These are phyloP conservation scores for Fusarium duplospermum DNA, from an alignment of 2,329 filamentous ascomycete genomes.

Conservation along the genomic window DNA sequence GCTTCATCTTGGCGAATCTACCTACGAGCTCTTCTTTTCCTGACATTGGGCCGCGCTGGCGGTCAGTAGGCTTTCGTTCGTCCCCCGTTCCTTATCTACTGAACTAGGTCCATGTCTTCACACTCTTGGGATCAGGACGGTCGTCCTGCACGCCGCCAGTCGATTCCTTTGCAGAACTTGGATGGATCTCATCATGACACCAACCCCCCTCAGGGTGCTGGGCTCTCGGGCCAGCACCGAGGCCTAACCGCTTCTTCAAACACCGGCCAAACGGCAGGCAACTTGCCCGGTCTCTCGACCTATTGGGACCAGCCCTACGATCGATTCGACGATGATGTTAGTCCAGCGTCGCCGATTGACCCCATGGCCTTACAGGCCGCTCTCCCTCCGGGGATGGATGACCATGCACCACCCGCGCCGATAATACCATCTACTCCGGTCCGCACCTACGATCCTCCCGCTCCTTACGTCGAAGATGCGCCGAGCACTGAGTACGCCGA, in stretches of 20 bases:
- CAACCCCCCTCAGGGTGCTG: constrained; percentile 16
- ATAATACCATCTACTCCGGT: constrained; percentile 37
- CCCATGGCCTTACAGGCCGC: constrained; percentile 65
- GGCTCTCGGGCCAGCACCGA: constrained; percentile 18
- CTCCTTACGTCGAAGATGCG: constrained; percentile 52
- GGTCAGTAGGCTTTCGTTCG: constrained; percentile 30
- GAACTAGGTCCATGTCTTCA: constrained; percentile 46
- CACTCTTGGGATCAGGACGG: constrained; percentile 42
- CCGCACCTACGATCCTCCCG: constrained; percentile 46
- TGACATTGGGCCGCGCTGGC: constrained; percentile 41
- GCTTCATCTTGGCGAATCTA: constrained; percentile 25
- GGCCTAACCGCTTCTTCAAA: constrained; percentile 18
- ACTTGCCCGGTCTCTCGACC: constrained; percentile 58
- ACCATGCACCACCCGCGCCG: constrained; percentile 28
- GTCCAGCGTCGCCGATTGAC: constrained; percentile 64
- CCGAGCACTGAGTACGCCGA: constrained; percentile 57
- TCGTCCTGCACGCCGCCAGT: constrained; percentile 50
- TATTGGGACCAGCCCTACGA: constrained; percentile 65
- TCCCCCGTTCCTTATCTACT: constrained; percentile 6
- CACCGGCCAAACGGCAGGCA: constrained; percentile 43
- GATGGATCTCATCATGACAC: constrained; percentile 38
- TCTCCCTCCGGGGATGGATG: constrained; percentile 63
- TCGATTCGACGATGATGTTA: constrained; percentile 51
- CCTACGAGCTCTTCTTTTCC: constrained; percentile 14
- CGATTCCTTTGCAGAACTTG: constrained; percentile 79